phyloP scores from a whole-genome alignment of 164 flowering plant genomes.

The Cinnamomum micranthum region DNA sequence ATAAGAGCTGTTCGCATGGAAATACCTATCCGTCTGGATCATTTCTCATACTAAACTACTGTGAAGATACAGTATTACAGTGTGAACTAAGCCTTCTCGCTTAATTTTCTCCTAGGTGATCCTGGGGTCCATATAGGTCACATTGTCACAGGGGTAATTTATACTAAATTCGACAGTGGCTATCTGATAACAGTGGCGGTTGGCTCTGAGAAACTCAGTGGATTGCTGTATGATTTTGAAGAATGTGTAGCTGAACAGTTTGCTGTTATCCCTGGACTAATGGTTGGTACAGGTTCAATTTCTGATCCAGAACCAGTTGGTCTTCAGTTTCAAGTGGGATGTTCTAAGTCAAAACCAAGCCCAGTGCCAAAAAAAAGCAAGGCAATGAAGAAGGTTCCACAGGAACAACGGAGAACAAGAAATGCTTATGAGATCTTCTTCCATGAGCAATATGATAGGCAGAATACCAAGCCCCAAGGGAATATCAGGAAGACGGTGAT shows the following conservation, averaged over 20 bases:
- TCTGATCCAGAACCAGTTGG: conserved; percentile 9
- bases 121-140: conserved; percentile 13
- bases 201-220: conserved; percentile 17
- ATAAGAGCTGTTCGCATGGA: too few relatives aligned
- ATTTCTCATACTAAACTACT: not conserved
- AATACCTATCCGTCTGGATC: too few relatives aligned
- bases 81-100: not conserved
- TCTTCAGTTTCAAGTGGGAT: conserved; percentile 9
- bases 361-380: not conserved
- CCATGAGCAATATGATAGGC: conserved; percentile 21
- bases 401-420: conserved; percentile 22
- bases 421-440: conserved; percentile 31
- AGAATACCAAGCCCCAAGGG: conserved; percentile 22
- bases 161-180: conserved; percentile 16
- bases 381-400: conserved; percentile 15
- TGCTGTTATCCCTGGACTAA: conserved; percentile 13
- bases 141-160: conserved; percentile 3
- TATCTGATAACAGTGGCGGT: conserved; percentile 17
- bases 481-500: conserved; percentile 21
- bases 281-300: conserved; percentile 5
- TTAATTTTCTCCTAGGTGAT: conserved; percentile 7
- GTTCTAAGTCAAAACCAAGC: conserved; percentile 3
- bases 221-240: conserved; percentile 14
- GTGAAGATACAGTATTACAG: not conserved
- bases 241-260: conserved; percentile 8